Conservation (phyloP, 495 filamentous ascomycete species). For the Halenospora varia region DNA sequence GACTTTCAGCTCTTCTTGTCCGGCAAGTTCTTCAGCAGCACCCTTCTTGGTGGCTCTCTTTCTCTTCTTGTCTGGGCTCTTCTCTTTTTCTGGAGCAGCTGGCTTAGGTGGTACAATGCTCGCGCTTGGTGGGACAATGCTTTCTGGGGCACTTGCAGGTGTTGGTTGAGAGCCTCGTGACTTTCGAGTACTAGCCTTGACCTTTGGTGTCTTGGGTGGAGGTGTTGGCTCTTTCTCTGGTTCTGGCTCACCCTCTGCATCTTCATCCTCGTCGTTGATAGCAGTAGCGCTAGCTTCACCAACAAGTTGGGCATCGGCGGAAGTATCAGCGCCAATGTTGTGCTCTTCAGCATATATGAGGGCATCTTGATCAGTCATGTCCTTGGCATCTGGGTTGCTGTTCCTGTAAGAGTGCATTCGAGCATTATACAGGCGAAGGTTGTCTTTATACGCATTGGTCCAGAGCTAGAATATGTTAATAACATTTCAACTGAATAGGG, state of each 20-base stretch:
- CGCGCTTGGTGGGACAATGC: slow-evolving; percentile 25
- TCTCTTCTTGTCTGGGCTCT: slow-evolving; percentile 40
- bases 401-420: slow-evolving; percentile 71
- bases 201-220: slow-evolving; percentile 36
- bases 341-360: slow-evolving; percentile 51
- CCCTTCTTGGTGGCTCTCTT: slow-evolving; percentile 38
- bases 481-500: background rate
- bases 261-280: slow-evolving; percentile 55
- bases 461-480: slow-evolving; percentile 48
- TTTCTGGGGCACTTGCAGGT: slow-evolving; percentile 31
- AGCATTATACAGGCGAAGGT: slow-evolving; percentile 68
- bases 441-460: slow-evolving; percentile 71
- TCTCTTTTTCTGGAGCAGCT: slow-evolving; percentile 24
- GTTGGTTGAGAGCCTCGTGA: slow-evolving; percentile 32
- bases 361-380: slow-evolving; percentile 57
- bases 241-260: slow-evolving; percentile 48
- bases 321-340: slow-evolving; percentile 31
- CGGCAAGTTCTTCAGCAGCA: slow-evolving; percentile 34
- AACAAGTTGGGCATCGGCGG: slow-evolving; percentile 20
- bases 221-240: slow-evolving; percentile 53
- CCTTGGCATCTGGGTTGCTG: slow-evolving; percentile 57
- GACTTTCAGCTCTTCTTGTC: slow-evolving; percentile 35
- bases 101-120: slow-evolving; percentile 26
- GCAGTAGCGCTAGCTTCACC: slow-evolving; percentile 44
- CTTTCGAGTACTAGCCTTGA: slow-evolving; percentile 48